Base-by-base conservation (phyloP, 2,329 filamentous ascomycete genomes). In the Monosporascus ibericus region DNA sequence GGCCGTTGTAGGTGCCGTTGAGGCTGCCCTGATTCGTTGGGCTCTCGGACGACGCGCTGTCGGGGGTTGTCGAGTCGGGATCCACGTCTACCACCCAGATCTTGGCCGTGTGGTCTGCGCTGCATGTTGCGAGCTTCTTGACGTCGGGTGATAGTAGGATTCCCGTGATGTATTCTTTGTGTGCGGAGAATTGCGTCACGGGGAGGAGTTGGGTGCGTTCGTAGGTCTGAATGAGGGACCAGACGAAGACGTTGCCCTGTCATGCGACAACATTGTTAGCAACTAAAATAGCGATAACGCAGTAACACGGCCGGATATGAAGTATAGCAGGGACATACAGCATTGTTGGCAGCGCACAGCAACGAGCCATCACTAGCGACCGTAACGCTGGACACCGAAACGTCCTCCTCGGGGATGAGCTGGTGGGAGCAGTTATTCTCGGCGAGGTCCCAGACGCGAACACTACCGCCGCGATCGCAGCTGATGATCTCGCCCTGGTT, bases 401-500 rank as follows among this genome's bases (percentile, higher is more conserved):
- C 89, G 64, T 97, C 92, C 62, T 96, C 92, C 70, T 97, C 94
- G 1, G 94, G 94, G 47, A 96, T 95, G 58, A 99, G 79, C 72
- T 97, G 90, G 70, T 97, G 92, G 0, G 89, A 92, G 76, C 94
- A 99, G 64, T 91, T 95, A 68, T 96, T 97, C 79, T 97, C 92
- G 8, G 91, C 91, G 52, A 99, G 72, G 66, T 99, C 94, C 94
- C 94, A 99, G 57, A 99, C 88, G 40, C 92, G 80, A 55, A 99
- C 90, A 68, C 91, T 95, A 47, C 94, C 94, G 47, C 88, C 86
- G 36, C 92, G 85, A 69, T 99, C 94, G 68, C 92, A 96, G 69
- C 90, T 95, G 65, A 99, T 96, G 56, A 99, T 87, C 75, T 99
- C 94, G 55, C 92, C 94, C 74, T 99, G 94, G 67, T 99, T 99